Evolutionary conservation across 2,329 filamentous ascomycete genomes (phyloP).

Genomic region (Diaporthe helianthi): DNA sequence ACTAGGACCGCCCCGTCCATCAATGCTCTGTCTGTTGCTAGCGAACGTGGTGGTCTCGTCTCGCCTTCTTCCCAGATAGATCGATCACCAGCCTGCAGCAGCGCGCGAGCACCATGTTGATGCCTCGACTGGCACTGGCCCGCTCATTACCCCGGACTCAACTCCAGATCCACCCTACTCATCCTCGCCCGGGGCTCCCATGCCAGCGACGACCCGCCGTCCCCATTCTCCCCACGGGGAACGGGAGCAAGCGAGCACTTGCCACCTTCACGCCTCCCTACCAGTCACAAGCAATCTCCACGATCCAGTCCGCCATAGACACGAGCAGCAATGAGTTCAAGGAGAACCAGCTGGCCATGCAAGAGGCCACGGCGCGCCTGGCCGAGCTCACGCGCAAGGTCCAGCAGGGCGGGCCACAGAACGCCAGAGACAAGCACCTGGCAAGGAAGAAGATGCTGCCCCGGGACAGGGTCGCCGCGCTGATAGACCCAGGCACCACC

Average conservation of each 20-base stretch:
- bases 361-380: constrained; percentile 72
- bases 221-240: constrained; percentile 36
- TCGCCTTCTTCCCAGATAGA: background rate
- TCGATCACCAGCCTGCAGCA: constrained; percentile 8
- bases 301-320: constrained; percentile 79
- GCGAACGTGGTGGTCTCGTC: constrained; percentile 1
- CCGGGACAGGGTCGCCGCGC: constrained; percentile 82
- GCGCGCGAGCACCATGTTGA: constrained; percentile 18
- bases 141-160: constrained; percentile 32
- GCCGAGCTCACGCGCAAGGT: constrained; percentile 74
- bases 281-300: constrained; percentile 83
- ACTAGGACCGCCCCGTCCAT: background rate
- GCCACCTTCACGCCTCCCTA: constrained; percentile 82
- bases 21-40: constrained; percentile 6
- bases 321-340: constrained; percentile 77
- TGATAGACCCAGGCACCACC: constrained; percentile 87
- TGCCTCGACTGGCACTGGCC: constrained; percentile 16
- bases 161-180: constrained; percentile 29
- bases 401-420: constrained; percentile 78
- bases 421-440: constrained; percentile 87
- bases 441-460: constrained; percentile 93
- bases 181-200: constrained; percentile 23
- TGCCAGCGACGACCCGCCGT: constrained; percentile 33
- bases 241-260: constrained; percentile 50
- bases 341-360: constrained; percentile 82